phyloP scores from a whole-genome alignment of 2,329 filamentous ascomycete species.

The Monilinia laxa region DNA sequence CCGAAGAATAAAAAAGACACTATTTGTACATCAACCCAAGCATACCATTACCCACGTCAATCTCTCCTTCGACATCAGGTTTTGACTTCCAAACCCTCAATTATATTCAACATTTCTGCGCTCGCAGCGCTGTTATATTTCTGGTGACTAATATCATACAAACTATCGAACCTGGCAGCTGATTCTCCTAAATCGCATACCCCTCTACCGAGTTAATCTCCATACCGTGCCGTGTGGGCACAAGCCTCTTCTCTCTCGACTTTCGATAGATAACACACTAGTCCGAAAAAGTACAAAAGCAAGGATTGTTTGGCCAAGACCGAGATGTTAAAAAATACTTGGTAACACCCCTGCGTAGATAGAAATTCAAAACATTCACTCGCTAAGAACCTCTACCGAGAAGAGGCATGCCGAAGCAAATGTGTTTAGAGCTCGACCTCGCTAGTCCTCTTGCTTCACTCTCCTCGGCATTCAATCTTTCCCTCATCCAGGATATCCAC shows the following conservation, averaged over 20 bases:
- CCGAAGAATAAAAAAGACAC: slow-evolving; percentile 2
- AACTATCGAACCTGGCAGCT: not conserved
- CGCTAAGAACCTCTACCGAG: no score
- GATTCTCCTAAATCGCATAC: not conserved
- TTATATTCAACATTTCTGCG: not conserved
- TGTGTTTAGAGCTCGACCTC: not conserved
- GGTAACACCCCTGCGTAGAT: no score
- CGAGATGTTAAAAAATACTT: no score
- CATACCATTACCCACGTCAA: not conserved
- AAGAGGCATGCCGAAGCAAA: no score
- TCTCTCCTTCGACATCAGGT: not conserved
- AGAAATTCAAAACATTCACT: no score
- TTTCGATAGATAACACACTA: no score
- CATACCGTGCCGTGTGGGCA: not conserved
- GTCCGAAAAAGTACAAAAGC: no score
- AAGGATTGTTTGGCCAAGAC: no score
- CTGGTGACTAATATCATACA: not conserved
- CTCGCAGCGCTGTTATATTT: no score
- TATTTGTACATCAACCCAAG: not conserved
- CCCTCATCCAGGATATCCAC: not conserved
- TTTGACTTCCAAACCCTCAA: not conserved
- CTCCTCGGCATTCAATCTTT: not conserved
- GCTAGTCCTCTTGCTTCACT: not conserved
- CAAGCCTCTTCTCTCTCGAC: no score
- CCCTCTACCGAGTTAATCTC: not conserved